Percentiles rank a stretch among this genome's conserved stretches.
These are phyloP conservation scores for Gyrodon lividus DNA, from an alignment of 768 basidiomycete genomes.

Conservation along the genomic window DNA sequence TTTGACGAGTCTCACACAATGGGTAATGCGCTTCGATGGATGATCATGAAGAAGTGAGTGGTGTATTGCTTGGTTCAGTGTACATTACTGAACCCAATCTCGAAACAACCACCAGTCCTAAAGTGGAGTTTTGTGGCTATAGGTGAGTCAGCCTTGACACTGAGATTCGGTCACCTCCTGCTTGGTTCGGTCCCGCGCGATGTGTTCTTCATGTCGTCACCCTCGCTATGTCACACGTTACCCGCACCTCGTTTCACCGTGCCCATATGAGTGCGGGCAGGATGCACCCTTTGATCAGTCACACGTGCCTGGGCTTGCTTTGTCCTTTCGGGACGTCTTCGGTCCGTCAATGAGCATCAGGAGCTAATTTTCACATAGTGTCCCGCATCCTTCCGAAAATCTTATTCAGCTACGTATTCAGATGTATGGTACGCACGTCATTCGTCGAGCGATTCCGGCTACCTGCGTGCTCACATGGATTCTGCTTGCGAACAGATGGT, in stretches of 20 bases:
- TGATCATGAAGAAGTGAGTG: conserved; percentile 97
- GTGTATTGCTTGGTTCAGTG: neutral
- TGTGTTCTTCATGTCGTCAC: neutral
- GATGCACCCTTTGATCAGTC: neutral
- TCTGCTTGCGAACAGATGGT: conserved; percentile 50
- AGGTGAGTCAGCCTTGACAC: conserved; percentile 49
- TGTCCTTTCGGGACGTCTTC: conserved; percentile 7
- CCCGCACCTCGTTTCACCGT: neutral
- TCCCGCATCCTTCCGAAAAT: conserved; percentile 94
- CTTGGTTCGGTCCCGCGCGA: neutral
- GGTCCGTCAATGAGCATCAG: neutral
- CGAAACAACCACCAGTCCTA: conserved; percentile 64
- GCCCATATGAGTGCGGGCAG: neutral
- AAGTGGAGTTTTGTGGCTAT: conserved; percentile 98
- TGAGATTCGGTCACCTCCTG: neutral
- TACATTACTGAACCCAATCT: neutral
- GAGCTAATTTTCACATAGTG: conserved; percentile 18
- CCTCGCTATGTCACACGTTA: neutral
- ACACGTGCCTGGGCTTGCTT: conserved; percentile 8
- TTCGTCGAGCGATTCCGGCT: neutral
- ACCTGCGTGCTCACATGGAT: neutral
- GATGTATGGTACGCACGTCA: conserved; percentile 84
- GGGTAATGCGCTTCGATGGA: conserved; percentile 94
- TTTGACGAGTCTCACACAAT: conserved; percentile 94
- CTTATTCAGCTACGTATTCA: conserved; percentile 97